Evolutionary conservation across 2,329 filamentous ascomycete species (phyloP).

Genomic region (Beauveria brongniartii): DNA sequence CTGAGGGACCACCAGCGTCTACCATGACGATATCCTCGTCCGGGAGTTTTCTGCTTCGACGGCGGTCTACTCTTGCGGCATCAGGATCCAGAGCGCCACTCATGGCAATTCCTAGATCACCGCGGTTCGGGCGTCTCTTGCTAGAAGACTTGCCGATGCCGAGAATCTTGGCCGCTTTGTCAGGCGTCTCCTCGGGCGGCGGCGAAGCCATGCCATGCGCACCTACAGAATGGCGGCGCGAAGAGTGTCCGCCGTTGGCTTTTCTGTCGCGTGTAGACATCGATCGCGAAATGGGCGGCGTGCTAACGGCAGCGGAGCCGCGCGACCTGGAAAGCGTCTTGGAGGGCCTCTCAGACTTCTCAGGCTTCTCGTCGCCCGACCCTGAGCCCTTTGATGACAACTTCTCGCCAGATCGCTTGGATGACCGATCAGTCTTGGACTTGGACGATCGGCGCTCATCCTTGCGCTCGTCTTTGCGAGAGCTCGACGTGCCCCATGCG

Average conservation of each 20-base stretch:
- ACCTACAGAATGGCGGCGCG: constrained; percentile 62
- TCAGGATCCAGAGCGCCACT: constrained; percentile 34
- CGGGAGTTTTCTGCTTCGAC: constrained; percentile 24
- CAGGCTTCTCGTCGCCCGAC: constrained; percentile 47
- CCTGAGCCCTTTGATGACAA: constrained; percentile 59
- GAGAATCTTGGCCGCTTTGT: constrained; percentile 73
- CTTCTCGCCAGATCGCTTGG: constrained; percentile 48
- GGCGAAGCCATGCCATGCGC: constrained; percentile 60
- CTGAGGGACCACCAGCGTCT: constrained; percentile 25
- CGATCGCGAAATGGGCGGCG: constrained; percentile 58
- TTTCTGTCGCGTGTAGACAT: constrained; percentile 61
- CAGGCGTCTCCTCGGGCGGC: constrained; percentile 58
- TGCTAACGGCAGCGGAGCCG: constrained; percentile 58
- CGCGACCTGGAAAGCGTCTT: constrained; percentile 54
- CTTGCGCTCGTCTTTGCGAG: constrained; percentile 24
- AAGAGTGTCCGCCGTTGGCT: constrained; percentile 47
- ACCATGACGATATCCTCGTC: constrained; percentile 34
- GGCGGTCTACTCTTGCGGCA: constrained; percentile 25
- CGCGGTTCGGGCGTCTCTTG: constrained; percentile 39
- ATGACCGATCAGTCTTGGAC: constrained; percentile 55
- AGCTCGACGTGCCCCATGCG: constrained; percentile 54
- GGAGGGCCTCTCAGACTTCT: constrained; percentile 47
- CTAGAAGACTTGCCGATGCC: constrained; percentile 42
- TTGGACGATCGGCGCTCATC: constrained; percentile 51
- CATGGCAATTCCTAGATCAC: constrained; percentile 41